Evolutionary conservation across 768 basidiomycete genomes (phyloP).

Genomic region (Rhizopogon rudus): DNA sequence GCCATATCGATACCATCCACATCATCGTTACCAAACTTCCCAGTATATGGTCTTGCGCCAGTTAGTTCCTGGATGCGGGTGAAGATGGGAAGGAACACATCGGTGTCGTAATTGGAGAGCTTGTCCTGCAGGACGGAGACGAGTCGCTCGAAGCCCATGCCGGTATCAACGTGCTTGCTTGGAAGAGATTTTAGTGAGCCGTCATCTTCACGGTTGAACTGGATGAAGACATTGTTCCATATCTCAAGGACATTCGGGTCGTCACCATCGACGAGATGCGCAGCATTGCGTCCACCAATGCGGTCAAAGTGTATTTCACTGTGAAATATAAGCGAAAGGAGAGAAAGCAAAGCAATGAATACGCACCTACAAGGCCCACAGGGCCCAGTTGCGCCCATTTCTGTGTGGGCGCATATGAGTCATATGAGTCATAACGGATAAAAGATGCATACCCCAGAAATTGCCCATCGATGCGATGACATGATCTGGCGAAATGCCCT

Average conservation of each 20-base stretch:
- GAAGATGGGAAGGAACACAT: constrained; percentile 90
- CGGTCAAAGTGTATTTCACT: constrained; percentile 97
- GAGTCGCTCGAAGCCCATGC: constrained; percentile 98
- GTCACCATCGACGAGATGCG: constrained; percentile 90
- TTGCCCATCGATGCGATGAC: constrained; percentile 96
- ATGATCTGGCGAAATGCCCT: constrained; percentile 85
- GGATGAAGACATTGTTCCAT: constrained; percentile 99
- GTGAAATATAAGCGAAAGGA: constrained; percentile 2
- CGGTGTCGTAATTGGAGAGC: constrained; percentile 96
- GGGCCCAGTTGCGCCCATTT: constrained; percentile 98
- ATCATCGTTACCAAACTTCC: constrained; percentile 95
- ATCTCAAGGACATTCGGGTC: constrained; percentile 97
- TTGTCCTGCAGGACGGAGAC: constrained; percentile 92
- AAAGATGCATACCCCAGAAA: constrained; percentile 83
- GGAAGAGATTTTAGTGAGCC: constrained; percentile 78
- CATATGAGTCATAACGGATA: neutral
- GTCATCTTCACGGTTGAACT: constrained; percentile 93
- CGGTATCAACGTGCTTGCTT: constrained; percentile 95
- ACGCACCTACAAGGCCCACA: constrained; percentile 91
- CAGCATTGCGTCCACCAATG: constrained; percentile 95
- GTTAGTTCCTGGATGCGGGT: constrained; percentile 82
- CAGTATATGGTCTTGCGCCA: constrained; percentile 80
- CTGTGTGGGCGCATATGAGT: constrained; percentile 36
- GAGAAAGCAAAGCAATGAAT: neutral
- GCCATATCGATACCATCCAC: constrained; percentile 94